Conservation (phyloP, 371 early-diverging fungal species). For the Fennellomyces sp. region DNA sequence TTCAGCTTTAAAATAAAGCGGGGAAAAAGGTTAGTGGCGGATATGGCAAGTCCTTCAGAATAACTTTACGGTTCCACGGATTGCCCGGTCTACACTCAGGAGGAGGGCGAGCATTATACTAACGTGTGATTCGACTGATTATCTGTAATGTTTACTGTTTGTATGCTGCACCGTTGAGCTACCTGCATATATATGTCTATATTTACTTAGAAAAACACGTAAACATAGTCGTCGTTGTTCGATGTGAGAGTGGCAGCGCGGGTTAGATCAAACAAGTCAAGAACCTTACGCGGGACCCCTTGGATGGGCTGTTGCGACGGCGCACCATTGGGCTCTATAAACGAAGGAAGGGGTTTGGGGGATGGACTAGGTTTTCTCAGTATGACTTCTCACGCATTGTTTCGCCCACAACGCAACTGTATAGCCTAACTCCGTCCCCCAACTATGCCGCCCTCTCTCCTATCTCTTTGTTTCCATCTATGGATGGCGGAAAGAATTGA, state of each 20-base stretch:
- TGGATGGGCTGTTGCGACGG: too few relatives aligned
- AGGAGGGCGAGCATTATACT: neutral
- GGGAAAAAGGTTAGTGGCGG: slow-evolving; percentile 4
- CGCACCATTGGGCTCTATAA: too few relatives aligned
- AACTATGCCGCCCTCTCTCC: neutral
- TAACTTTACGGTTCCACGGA: neutral
- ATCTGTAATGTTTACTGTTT: slow-evolving; percentile 29
- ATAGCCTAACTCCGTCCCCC: neutral
- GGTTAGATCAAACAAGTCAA: too few relatives aligned
- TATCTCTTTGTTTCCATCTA: slow-evolving; percentile 6
- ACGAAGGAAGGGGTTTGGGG: too few relatives aligned
- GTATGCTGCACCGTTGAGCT: slow-evolving; percentile 37
- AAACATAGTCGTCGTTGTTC: neutral
- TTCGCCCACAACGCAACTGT: neutral
- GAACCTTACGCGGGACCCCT: too few relatives aligned
- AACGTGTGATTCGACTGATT: slow-evolving; percentile 9
- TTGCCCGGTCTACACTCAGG: neutral
- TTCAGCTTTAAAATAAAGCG: slow-evolving; percentile 12
- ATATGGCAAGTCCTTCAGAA: neutral
- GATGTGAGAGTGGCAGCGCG: too few relatives aligned
- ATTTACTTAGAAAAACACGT: neutral
- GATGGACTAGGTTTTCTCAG: too few relatives aligned
- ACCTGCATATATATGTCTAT: slow-evolving; percentile 34
- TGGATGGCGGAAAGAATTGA: slow-evolving; percentile 5
- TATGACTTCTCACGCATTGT: too few relatives aligned